A percentile compares a stretch with the other conserved stretches of the same genome.
phyloP scores from a whole-genome alignment of 139 green algal species.

The Ettlia oleoabundans region DNA sequence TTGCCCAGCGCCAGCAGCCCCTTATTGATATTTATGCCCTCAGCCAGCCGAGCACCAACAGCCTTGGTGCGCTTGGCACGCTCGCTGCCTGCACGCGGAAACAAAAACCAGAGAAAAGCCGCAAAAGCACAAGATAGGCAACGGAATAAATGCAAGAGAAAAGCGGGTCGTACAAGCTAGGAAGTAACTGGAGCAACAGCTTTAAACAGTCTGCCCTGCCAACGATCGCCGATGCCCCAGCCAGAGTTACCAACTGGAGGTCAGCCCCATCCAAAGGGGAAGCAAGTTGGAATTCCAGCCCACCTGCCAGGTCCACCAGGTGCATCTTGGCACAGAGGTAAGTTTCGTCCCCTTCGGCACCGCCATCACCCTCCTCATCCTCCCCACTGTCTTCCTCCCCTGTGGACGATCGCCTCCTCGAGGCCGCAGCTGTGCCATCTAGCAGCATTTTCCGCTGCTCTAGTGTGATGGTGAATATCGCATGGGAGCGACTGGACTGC shows the following conservation, averaged over 20 bases:
- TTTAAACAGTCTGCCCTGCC: no score
- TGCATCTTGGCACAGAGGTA: constrained; percentile 96
- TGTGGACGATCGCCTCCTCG: constrained; percentile 37
- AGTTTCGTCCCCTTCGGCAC: constrained; percentile 59
- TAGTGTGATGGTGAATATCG: constrained; percentile 97
- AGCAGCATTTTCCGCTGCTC: constrained; percentile 84
- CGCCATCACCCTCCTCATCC: constrained; percentile 34
- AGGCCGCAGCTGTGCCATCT: not conserved
- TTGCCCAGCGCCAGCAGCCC: constrained; percentile 97
- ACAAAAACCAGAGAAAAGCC: no score
- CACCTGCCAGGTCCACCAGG: constrained; percentile 78
- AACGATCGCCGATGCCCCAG: no score
- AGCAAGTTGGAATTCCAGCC: no score
- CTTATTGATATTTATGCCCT: constrained; percentile 96
- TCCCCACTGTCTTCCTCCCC: constrained; percentile 52
- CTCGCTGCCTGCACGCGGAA: constrained; percentile 84
- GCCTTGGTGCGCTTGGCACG: constrained; percentile 93
- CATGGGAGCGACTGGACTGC: constrained; percentile 85
- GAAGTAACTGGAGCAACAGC: no score
- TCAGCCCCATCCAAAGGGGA: no score
- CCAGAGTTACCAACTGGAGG: no score
- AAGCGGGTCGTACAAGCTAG: no score
- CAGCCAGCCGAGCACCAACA: constrained; percentile 77
- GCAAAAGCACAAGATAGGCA: not conserved
- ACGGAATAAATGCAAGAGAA: no score